Evolutionary conservation across 139 green algal genomes (phyloP).

Genomic region (Parachlorella kessleri): DNA sequence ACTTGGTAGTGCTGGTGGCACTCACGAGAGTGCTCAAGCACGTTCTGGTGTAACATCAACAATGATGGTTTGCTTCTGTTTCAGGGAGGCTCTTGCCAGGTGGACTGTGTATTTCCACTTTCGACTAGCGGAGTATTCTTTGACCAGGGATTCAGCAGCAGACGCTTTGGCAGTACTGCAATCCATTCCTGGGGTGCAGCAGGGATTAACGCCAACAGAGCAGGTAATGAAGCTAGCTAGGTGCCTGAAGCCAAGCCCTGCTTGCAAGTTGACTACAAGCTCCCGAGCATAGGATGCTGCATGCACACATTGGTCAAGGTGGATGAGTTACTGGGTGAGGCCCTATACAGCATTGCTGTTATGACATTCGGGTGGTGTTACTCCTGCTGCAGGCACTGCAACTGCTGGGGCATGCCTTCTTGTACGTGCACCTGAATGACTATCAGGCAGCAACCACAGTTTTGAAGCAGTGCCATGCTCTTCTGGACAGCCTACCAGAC

Average conservation of each 20-base stretch:
- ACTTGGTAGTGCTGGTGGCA: too few relatives aligned
- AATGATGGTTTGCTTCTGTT: too few relatives aligned
- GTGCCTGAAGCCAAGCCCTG: conserved; percentile 6
- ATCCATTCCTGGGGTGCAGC: background rate
- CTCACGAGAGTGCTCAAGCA: too few relatives aligned
- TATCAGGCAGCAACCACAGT: background rate
- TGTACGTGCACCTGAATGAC: background rate
- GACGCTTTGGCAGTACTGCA: background rate
- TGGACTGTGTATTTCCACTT: conserved; percentile 30
- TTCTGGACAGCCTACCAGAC: background rate
- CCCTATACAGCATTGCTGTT: too few relatives aligned
- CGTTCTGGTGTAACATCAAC: background rate
- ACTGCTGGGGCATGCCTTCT: background rate
- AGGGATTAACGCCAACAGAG: too few relatives aligned
- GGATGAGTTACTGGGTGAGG: too few relatives aligned
- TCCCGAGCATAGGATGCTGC: background rate
- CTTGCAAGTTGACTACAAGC: background rate
- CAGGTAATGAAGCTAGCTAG: background rate
- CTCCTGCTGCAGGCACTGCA: background rate
- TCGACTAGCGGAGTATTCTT: conserved; percentile 14
- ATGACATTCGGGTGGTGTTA: too few relatives aligned
- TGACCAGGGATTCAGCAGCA: background rate
- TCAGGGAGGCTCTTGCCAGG: conserved; percentile 17
- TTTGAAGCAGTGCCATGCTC: background rate
- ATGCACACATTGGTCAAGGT: too few relatives aligned